These are phyloP conservation scores for Melastoma candidum DNA, from an alignment of 441 rosid genomes.

Conservation along the genomic window DNA sequence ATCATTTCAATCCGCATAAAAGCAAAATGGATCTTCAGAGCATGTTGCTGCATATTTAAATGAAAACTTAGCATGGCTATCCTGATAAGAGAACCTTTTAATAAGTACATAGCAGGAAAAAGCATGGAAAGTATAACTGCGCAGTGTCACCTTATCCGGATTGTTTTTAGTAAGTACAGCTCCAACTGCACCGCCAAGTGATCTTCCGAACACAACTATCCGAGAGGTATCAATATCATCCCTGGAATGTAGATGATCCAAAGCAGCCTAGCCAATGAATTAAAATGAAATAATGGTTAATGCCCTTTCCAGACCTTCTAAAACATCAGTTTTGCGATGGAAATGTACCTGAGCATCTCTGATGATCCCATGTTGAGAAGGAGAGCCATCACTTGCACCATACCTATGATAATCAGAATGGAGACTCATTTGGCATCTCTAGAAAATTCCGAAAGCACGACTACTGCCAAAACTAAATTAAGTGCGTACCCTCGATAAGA, in stretches of 20 bases:
- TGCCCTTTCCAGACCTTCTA: constrained; percentile 1
- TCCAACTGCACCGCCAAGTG: constrained; percentile 99
- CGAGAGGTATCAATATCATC: constrained; percentile 85
- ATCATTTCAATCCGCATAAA: too few relatives aligned
- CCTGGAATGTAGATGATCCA: constrained; percentile 85
- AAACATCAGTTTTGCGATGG: constrained; percentile 5
- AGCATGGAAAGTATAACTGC: constrained; percentile 2
- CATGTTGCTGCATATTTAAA: too few relatives aligned
- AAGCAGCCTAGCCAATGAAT: constrained; percentile 58
- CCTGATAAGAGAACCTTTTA: neutral
- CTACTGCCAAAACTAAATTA: constrained; percentile 9
- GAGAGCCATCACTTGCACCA: constrained; percentile 92
- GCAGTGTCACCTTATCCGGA: constrained; percentile 63
- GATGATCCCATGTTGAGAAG: constrained; percentile 84
- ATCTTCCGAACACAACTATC: constrained; percentile 88
- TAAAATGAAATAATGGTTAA: constrained; percentile 12
- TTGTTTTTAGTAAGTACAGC: constrained; percentile 74
- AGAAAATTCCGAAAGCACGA: constrained; percentile 20
- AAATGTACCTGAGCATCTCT: constrained; percentile 80
- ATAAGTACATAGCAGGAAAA: neutral
- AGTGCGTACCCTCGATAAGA: constrained; percentile 84
- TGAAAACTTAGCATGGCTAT: too few relatives aligned
- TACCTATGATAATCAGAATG: constrained; percentile 31
- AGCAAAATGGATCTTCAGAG: too few relatives aligned
- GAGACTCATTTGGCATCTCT: neutral